phyloP scores from a whole-genome alignment of 257 asterid genomes.

The Nyctanthes arbortristis region DNA sequence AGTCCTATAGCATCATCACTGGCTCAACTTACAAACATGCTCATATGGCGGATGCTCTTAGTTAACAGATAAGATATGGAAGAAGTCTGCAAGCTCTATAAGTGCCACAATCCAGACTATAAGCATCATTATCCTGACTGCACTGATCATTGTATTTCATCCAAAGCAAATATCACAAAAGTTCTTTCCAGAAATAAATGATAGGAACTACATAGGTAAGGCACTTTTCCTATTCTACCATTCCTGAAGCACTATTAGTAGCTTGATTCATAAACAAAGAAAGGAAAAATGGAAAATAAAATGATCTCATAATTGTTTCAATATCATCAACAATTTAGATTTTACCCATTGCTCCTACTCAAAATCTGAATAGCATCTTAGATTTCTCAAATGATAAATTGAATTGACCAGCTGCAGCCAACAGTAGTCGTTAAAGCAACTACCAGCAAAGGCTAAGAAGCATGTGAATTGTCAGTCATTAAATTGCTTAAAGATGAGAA shows the following conservation, averaged over 20 bases:
- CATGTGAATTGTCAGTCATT: neutral
- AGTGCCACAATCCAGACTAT: neutral
- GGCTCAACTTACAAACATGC: no score
- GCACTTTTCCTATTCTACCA: neutral
- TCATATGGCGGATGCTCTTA: neutral
- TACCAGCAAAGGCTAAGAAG: neutral
- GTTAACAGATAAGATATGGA: neutral
- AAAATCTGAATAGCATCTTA: neutral
- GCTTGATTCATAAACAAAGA: neutral
- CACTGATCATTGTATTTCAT: neutral
- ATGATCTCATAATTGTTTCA: neutral
- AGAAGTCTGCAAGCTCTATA: neutral
- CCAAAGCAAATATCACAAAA: neutral
- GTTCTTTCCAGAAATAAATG: neutral
- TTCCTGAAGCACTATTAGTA: conserved; percentile 7
- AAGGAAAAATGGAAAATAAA: conserved; percentile 7
- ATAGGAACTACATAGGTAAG: neutral
- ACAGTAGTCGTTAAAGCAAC: neutral
- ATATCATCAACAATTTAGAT: neutral
- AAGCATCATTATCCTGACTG: neutral
- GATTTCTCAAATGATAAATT: neutral
- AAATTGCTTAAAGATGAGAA: neutral
- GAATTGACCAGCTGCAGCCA: neutral
- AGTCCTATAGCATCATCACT: no score
- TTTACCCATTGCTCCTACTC: neutral